Percentiles rank a stretch among this genome's conserved stretches.
These are phyloP conservation scores for Amaranthus hypochondriacus DNA, from an alignment of 148 eudicot species.

Conservation along the genomic window DNA sequence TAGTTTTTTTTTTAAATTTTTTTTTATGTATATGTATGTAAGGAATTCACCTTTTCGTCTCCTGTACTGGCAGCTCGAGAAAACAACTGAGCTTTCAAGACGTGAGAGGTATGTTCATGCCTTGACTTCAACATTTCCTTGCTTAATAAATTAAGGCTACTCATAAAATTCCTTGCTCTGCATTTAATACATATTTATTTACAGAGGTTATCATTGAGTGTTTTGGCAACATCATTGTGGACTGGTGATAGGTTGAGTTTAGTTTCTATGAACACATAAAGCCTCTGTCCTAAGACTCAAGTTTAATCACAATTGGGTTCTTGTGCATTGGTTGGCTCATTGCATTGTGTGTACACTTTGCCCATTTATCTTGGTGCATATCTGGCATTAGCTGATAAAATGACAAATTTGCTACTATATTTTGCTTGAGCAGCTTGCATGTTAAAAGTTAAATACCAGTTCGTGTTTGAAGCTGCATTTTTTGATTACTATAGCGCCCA, in stretches of 20 bases:
- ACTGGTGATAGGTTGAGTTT: too few species aligned
- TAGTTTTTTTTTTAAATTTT: background rate
- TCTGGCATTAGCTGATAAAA: too few species aligned
- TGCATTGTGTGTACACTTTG: background rate
- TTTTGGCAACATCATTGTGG: background rate
- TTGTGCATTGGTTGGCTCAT: background rate
- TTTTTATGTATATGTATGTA: background rate
- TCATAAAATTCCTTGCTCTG: background rate
- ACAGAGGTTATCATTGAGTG: background rate
- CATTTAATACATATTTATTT: background rate
- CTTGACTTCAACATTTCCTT: slow-evolving; percentile 5
- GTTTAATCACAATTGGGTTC: background rate
- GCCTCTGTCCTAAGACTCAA: too few species aligned
- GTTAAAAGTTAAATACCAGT: background rate
- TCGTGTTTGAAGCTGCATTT: background rate
- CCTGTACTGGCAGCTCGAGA: slow-evolving; percentile 55
- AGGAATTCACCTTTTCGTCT: slow-evolving; percentile 12
- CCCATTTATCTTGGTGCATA: too few species aligned
- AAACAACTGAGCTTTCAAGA: slow-evolving; percentile 81
- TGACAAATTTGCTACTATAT: too few species aligned
- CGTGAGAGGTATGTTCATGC: slow-evolving; percentile 74
- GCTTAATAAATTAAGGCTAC: background rate
- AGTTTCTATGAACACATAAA: too few species aligned
- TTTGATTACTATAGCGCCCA: background rate
- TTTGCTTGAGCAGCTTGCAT: background rate